Percentiles rank a stretch among this genome's conserved stretches.
phyloP scores from a whole-genome alignment of 768 basidiomycete species.

The Thelephora ganbajun region DNA sequence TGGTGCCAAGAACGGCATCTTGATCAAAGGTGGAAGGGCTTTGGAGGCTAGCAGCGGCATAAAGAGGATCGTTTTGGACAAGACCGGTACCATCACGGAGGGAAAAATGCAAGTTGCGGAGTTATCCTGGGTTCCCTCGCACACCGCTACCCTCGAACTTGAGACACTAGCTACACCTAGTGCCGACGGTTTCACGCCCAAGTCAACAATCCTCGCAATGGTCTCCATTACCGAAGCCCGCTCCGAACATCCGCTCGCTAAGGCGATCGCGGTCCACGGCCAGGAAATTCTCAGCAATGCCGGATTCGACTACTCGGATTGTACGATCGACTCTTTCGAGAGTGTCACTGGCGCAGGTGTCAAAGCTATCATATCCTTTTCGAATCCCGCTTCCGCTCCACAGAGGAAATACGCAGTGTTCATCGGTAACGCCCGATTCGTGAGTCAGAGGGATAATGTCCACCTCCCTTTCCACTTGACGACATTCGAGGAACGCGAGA shows the following conservation, averaged over 20 bases:
- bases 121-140: slow-evolving; percentile 54
- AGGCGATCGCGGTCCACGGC: slow-evolving; percentile 79
- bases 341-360: slow-evolving; percentile 85
- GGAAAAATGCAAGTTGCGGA: slow-evolving; percentile 82
- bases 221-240: slow-evolving; percentile 77
- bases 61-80: slow-evolving; percentile 79
- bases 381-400: slow-evolving; percentile 19
- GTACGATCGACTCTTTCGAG: slow-evolving; percentile 62
- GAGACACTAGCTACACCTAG: slow-evolving; percentile 21
- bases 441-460: slow-evolving; percentile 37
- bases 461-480: slow-evolving; percentile 46
- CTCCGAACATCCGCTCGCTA: slow-evolving; percentile 94
- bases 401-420: slow-evolving; percentile 37
- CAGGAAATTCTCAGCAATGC: slow-evolving; percentile 39
- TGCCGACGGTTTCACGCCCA: slow-evolving; percentile 47
- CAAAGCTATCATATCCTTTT: slow-evolving; percentile 45
- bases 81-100: slow-evolving; percentile 93
- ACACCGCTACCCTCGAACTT: slow-evolving; percentile 10
- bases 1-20: slow-evolving; percentile 90
- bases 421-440: slow-evolving; percentile 67
- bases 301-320: slow-evolving; percentile 29
- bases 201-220: slow-evolving; percentile 60
- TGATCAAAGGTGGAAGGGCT: slow-evolving; percentile 95
- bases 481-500: slow-evolving; percentile 59
- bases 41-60: slow-evolving; percentile 82